A percentile compares a stretch with the other conserved stretches of the same genome.
phyloP scores from a whole-genome alignment of 495 filamentous ascomycete species.

The Aspergillus nidulans region DNA sequence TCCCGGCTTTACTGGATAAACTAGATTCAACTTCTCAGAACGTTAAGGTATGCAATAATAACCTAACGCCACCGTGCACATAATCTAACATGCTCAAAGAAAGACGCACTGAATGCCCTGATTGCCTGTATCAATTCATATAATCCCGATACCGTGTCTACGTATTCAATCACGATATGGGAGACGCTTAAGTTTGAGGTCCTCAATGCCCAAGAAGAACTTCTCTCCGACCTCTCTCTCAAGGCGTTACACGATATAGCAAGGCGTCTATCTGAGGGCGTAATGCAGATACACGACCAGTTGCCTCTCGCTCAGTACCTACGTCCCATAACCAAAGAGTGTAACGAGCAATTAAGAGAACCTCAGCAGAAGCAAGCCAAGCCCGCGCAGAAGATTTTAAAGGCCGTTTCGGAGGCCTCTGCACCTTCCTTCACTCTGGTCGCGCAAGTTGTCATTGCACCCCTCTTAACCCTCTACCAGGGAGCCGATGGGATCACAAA shows the following conservation, averaged over 20 bases:
- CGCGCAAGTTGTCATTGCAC: constrained; percentile 53
- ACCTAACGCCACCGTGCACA: neutral
- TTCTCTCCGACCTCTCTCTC: constrained; percentile 60
- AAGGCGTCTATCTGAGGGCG: constrained; percentile 51
- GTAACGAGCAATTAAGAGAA: constrained; percentile 66
- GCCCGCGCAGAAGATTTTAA: constrained; percentile 61
- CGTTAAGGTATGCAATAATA: constrained; percentile 53
- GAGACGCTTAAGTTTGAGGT: constrained; percentile 73
- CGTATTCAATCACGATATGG: constrained; percentile 67
- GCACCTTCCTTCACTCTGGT: constrained; percentile 50
- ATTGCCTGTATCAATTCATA: constrained; percentile 58
- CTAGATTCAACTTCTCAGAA: constrained; percentile 70
- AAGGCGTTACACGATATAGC: constrained; percentile 52
- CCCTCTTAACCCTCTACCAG: constrained; percentile 59
- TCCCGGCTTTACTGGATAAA: constrained; percentile 69
- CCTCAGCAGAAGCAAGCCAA: constrained; percentile 75
- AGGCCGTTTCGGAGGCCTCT: constrained; percentile 52
- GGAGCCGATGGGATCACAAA: constrained; percentile 62
- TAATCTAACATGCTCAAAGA: constrained; percentile 41
- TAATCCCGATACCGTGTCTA: constrained; percentile 57
- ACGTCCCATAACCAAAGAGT: constrained; percentile 62
- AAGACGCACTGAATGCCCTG: constrained; percentile 67
- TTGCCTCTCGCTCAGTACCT: constrained; percentile 58
- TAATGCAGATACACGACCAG: constrained; percentile 42
- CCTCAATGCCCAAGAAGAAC: constrained; percentile 69